Evolutionary conservation across 164 flowering plant genomes (phyloP).

Genomic region (Magnolia officinalis): DNA sequence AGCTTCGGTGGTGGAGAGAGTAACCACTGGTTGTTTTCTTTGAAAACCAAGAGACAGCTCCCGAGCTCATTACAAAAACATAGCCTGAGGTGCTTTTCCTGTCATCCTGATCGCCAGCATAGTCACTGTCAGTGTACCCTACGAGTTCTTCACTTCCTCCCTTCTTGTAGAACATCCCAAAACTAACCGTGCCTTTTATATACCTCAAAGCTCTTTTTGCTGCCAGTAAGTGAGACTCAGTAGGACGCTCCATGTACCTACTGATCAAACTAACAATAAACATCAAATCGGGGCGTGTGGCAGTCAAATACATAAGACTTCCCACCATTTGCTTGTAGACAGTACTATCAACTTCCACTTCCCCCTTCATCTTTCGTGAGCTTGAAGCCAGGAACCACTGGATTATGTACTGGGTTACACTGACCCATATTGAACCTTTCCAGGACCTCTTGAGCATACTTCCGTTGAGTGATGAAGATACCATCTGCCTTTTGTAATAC

Average conservation of each 20-base stretch:
- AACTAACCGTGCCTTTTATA: no score
- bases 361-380: background rate
- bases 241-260: no score
- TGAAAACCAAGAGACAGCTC: background rate
- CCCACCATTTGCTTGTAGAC: no score
- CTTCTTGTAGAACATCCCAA: no score
- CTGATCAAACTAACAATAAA: no score
- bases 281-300: no score
- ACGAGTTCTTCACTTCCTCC: no score
- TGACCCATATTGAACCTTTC: background rate
- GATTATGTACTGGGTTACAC: background rate
- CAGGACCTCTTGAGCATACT: conserved; percentile 3
- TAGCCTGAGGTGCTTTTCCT: conserved; percentile 11
- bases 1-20: conserved; percentile 10
- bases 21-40: conserved; percentile 9
- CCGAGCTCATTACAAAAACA: conserved; percentile 6
- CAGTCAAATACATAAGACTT: no score
- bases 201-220: no score
- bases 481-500: background rate
- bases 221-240: no score
- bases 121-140: no score
- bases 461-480: background rate
- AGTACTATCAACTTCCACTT: background rate
- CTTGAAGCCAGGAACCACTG: background rate
- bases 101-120: background rate